A percentile compares a stretch with the other conserved stretches of the same genome.
phyloP scores from a whole-genome alignment of 1,284 basidiomycete genomes.

The Mrakiaceae sp. region DNA sequence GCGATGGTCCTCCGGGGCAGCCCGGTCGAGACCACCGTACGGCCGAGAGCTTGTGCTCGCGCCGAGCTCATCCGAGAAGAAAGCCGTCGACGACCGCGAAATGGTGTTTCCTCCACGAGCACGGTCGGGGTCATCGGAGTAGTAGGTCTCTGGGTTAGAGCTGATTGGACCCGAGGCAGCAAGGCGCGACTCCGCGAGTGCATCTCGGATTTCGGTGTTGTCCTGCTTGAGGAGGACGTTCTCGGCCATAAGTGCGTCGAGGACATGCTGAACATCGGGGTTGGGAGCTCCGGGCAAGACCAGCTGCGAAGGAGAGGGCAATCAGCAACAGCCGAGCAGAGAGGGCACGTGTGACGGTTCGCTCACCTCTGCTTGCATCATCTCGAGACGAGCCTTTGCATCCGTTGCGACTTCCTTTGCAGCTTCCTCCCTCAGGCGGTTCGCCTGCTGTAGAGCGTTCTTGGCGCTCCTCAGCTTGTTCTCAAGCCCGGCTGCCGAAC shows the following conservation, averaged over 20 bases:
- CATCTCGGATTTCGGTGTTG: conserved; percentile 60
- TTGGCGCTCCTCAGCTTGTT: conserved; percentile 53
- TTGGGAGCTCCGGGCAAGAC: conserved; percentile 26
- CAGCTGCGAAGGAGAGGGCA: conserved; percentile 27
- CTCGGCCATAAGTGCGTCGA: conserved; percentile 64
- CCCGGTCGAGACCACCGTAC: not conserved
- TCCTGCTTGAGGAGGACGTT: conserved; percentile 71
- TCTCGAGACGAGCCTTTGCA: conserved; percentile 54
- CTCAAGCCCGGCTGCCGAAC: conserved; percentile 55
- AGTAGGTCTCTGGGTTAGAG: conserved; percentile 49
- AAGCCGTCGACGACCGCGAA: conserved; percentile 18
- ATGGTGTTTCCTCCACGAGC: conserved; percentile 16
- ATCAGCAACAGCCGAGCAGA: conserved; percentile 1
- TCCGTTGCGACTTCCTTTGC: conserved; percentile 62
- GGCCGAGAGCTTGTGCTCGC: conserved; percentile 6
- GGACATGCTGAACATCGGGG: conserved; percentile 37
- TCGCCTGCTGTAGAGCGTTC: conserved; percentile 51
- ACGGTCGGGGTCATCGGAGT: conserved; percentile 2
- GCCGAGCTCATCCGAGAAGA: conserved; percentile 26
- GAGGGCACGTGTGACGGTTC: conserved; percentile 22
- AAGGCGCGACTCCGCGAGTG: conserved; percentile 58
- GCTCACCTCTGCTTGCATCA: conserved; percentile 40
- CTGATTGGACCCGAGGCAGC: conserved; percentile 54
- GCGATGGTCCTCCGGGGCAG: not conserved
- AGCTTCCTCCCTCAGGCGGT: conserved; percentile 50